Conservation (phyloP, 345 rosid genomes). For the Xanthoceras sorbifolium region DNA sequence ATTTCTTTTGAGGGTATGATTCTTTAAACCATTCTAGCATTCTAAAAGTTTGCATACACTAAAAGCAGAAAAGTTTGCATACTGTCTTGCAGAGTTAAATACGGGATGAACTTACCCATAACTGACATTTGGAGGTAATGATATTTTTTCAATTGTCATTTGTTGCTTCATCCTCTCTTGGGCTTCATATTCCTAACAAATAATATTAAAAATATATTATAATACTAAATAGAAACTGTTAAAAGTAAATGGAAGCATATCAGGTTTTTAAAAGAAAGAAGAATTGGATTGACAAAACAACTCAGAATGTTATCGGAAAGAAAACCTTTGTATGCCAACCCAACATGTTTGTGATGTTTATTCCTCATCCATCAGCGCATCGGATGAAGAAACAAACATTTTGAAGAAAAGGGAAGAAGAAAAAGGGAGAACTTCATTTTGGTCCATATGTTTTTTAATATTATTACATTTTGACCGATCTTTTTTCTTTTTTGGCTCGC, state of each 20-base stretch:
- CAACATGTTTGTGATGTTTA: background rate
- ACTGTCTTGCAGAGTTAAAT: background rate
- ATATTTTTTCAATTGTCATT: constrained; percentile 53
- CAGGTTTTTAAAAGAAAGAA: background rate
- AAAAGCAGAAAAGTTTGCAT: constrained; percentile 3
- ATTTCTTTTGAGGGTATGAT: background rate
- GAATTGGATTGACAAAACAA: background rate
- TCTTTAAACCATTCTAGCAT: background rate
- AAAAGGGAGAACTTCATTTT: too few relatives aligned
- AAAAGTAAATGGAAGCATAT: background rate
- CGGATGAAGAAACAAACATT: too few relatives aligned
- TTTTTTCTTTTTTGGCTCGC: too few relatives aligned
- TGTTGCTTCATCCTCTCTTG: constrained; percentile 77
- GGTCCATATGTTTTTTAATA: too few relatives aligned
- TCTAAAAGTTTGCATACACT: background rate
- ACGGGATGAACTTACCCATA: constrained; percentile 52
- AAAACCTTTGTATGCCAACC: background rate
- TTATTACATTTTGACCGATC: too few relatives aligned
- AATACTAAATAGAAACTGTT: background rate
- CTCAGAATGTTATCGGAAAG: background rate
- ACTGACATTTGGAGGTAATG: constrained; percentile 64
- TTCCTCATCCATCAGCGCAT: background rate
- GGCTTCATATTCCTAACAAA: constrained; percentile 73
- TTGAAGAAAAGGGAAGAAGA: too few relatives aligned
- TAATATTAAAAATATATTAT: constrained; percentile 8